Evolutionary conservation across 2,329 filamentous ascomycete genomes (phyloP), one percentile per base, ranked within the genome.

Genomic region (Bisporella sp.): DNA sequence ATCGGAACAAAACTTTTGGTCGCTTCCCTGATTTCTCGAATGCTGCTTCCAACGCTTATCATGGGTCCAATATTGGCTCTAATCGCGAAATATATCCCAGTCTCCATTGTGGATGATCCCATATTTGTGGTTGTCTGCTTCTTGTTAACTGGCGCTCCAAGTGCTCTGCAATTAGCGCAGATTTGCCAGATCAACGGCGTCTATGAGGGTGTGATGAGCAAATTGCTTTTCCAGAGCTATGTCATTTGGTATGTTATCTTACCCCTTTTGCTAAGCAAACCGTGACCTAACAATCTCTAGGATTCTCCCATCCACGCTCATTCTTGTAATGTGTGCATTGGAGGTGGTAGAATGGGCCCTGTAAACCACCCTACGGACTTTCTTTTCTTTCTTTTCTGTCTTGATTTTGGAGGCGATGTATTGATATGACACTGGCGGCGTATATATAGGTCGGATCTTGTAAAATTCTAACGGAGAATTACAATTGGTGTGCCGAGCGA

Each of bases 71-170:
- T 97, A 43, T 72, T 99, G 35, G 92, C 92, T 0, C 56, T 97
- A 12, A 78, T 86, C 43, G 93, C 93, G 52, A 97, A 96, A 66
- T 96, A 85, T 64, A 80, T 96, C 30, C 89, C 89, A 3, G 79
- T 99, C 63, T 95, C 88, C 73, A 97, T 99, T 60, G 75, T 99
- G 33, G 93, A 95, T 66, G 93, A 99, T 65, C 93, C 93, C 7
- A 99, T 99, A 62, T 99, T 99, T 68, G 84, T 99, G 59, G 89
- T 99, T 59, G 93, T 99, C 35, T 96, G 91, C 71, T 99, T 97
- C 77, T 75, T 99, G 57, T 85, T 99, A 58, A 92, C 89, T 0
- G 93, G 93, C 35, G 93, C 93, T 3, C 93, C 93, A 5, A 95
- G 87, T 56, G 93, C 93, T 30, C 75, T 99, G 57, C 93, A 99